Evolutionary conservation across 148 eudicot genomes (phyloP).

Genomic region (Vaccinium vitisidaea): DNA sequence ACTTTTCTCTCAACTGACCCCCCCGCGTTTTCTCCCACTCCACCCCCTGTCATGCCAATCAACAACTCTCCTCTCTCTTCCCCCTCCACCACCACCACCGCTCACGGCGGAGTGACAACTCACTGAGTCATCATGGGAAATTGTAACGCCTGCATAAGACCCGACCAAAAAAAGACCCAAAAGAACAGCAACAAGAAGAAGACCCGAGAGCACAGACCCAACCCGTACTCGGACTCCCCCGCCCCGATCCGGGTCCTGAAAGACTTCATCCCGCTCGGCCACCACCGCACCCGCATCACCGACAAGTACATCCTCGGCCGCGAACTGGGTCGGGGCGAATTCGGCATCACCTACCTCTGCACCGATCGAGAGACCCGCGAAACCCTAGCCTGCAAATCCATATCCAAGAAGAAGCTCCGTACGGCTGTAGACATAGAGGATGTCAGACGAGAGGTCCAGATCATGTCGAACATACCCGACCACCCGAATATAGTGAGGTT

Average conservation of each 20-base stretch:
- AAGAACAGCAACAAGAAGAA: slow-evolving; percentile 11
- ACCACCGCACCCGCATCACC: slow-evolving; percentile 39
- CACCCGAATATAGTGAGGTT: slow-evolving; percentile 64
- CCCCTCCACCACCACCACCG: slow-evolving; percentile 12
- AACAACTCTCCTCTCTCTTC: slow-evolving; percentile 12
- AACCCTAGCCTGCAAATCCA: slow-evolving; percentile 63
- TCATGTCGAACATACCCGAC: slow-evolving; percentile 67
- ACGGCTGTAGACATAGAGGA: slow-evolving; percentile 79
- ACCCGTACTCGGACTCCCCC: slow-evolving; percentile 58
- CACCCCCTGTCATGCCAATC: background rate
- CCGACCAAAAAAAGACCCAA: slow-evolving; percentile 21
- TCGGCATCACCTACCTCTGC: slow-evolving; percentile 72
- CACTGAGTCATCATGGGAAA: slow-evolving; percentile 47
- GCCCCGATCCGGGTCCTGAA: slow-evolving; percentile 64
- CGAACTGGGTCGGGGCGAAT: slow-evolving; percentile 82
- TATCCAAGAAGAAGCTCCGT: slow-evolving; percentile 63
- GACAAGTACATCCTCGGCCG: slow-evolving; percentile 74
- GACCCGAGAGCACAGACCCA: slow-evolving; percentile 29
- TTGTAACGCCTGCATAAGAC: slow-evolving; percentile 51
- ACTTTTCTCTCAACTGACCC: background rate
- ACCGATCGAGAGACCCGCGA: slow-evolving; percentile 66
- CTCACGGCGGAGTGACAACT: background rate
- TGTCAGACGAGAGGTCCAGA: slow-evolving; percentile 74
- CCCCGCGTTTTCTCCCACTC: background rate
- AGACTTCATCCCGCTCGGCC: slow-evolving; percentile 42